Evolutionary conservation across 805 yeast species (phyloP), one percentile per base, ranked within the genome.

Genomic region (Yarrowia sp.): DNA sequence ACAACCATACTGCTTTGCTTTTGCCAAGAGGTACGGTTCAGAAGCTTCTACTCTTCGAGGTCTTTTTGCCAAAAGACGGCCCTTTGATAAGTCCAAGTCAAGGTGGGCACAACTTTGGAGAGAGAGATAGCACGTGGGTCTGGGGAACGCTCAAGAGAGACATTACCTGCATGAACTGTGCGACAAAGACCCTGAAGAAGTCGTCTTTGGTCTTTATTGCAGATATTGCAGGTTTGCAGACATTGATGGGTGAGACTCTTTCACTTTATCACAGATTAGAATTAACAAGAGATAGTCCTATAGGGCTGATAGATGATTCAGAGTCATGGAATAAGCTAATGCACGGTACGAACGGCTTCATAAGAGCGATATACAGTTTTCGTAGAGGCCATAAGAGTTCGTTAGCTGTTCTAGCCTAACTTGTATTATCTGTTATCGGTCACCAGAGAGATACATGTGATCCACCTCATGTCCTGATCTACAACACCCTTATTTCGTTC

Each of bases 21-120:
- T 31, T 44, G 50, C n/a, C 35, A 31, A 44, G 50, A 44, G 18
- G 7, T 35, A 17, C 22, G 14, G 18, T 44, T 8, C 13, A 28
- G 15, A 44, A 28, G 14, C 22, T 47, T 47, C 51, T 15, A 15
- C 11, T 8, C 51, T 32, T 32, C 38, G 51, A n/a, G 33, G 10
- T 43, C 15, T 22, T 22, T 22, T 22, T 22, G 28, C 28, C 28
- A 22, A 22, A 8, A 47, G 31, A 31, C 35, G 50, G 18, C 50
- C 14, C 35, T 22, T 10, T 4, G 10, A 43, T 4, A 18, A 9
- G 4, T 11, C 32, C 0, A 2, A 6, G 33, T n/a, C 18, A 3
- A 31, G 50, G 50, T 44, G 50, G 50, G 50, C 50, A 43, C n/a
- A n/a, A n/a, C n/a, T n/a, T n/a, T 22, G 28, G 28, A 22, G n/a